Base-by-base conservation (phyloP, 495 filamentous ascomycete genomes). In the Daldinia bambusicola region DNA sequence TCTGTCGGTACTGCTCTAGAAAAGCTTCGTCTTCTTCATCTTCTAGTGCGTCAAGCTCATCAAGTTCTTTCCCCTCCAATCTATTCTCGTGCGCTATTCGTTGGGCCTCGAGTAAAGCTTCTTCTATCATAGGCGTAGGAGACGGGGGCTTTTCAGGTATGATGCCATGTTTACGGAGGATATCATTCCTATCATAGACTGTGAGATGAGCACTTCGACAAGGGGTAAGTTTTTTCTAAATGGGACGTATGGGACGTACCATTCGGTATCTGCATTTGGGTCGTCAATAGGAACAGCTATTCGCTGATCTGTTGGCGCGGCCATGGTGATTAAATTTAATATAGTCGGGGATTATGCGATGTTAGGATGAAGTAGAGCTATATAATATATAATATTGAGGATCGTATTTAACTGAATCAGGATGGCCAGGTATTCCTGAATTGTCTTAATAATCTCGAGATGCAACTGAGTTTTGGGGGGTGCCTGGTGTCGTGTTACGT, bases 191-290 rank as follows among this genome's bases (percentile, higher is more conserved):
- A 77, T 58, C 36, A 22, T 43, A 69, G 30, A 67, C 50, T 61
- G 48, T 73, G 55, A 26, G 38, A 32, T 45, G 12, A 72, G 43
- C 55, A n/a, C 26, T 52, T 38, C 5, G 20, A n/a, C 13, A 10
- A 30, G 41, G 34, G 32, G 12, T 22, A 10, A 43, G 14, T 38
- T 55, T 56, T 26, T 8, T 34, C 6, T 60, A 38, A 1, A 57
- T 20, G 51, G 22, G 57, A 61, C 77, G 61, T 83, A 57, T 20
- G 51, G 22, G 57, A 61, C 77, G 61, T 83, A 97, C 95, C 95
- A 99, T 90, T 99, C 95, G 40, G 95, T 99, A 78, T 99, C 95
- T 68, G 93, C 95, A 78, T 98, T 96, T 36, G 94, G 94, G 77
- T 98, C 89, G 76, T 95, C 92, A 71, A 99, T 91, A 57, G 95